A percentile compares a stretch with the other conserved stretches of the same genome.
Evolutionary conservation across 345 rosid species (phyloP).

Genomic region (Rhodamnia rubescens): DNA sequence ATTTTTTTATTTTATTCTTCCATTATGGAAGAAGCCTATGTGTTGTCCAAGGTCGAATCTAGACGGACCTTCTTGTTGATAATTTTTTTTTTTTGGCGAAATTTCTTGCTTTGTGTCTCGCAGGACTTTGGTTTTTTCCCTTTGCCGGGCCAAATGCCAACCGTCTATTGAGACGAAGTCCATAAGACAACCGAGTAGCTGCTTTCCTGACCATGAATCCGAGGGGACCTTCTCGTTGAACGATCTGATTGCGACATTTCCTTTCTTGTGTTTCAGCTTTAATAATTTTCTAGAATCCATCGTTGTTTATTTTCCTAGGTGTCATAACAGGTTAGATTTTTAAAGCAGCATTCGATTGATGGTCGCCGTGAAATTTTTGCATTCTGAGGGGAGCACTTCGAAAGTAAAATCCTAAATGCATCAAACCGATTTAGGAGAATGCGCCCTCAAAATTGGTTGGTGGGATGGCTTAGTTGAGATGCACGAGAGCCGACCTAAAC

Average conservation of each 20-base stretch:
- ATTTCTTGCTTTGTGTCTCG: not conserved
- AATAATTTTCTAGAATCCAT: not conserved
- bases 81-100: not conserved
- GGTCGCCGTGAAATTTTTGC: too few species aligned
- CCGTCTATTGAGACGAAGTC: not conserved
- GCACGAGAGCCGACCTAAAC: not conserved
- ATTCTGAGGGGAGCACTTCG: not conserved
- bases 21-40: not conserved
- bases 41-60: not conserved
- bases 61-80: not conserved
- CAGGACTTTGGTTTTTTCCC: not conserved
- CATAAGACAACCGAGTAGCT: not conserved
- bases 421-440: not conserved
- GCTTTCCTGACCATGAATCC: not conserved
- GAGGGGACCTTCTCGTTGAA: not conserved
- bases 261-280: not conserved
- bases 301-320: not conserved
- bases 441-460: not conserved
- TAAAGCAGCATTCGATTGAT: not conserved
- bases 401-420: not conserved
- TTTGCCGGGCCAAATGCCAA: not conserved
- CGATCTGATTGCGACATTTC: not conserved
- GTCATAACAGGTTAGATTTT: not conserved
- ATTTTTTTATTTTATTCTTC: not conserved
- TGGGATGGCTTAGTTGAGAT: not conserved